These are phyloP conservation scores for Solanum habrochaites DNA, from an alignment of 257 asterid species.

Conservation along the genomic window DNA sequence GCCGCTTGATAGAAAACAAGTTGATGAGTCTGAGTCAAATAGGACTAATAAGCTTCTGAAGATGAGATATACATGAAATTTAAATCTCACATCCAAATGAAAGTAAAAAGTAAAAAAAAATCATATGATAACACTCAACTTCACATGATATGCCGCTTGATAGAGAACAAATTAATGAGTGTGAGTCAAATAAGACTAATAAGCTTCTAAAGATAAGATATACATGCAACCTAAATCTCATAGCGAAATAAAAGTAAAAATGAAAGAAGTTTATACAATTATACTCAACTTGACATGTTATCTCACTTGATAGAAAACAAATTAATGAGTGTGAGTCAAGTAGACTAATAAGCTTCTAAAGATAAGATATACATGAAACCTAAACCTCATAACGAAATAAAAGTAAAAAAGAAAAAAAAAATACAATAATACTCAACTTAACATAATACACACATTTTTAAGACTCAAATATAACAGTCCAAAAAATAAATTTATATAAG, in stretches of 20 bases:
- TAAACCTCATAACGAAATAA: no score
- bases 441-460: neutral
- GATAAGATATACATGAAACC: no score
- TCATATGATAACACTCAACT: neutral
- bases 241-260: fast-evolving
- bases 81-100: neutral
- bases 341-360: neutral
- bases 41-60: neutral
- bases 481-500: neutral
- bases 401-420: fast-evolving
- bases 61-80: neutral
- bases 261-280: fast-evolving
- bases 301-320: no score
- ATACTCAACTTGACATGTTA: neutral
- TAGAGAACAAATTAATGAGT: no score
- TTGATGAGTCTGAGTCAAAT: neutral
- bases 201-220: neutral
- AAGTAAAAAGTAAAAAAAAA: fast-evolving
- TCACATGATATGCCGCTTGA: neutral
- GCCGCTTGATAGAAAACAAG: no score
- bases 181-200: neutral
- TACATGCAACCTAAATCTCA: neutral
- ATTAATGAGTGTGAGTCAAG: neutral
- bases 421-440: neutral
- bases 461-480: no score